Percentiles rank a stretch among this genome's conserved stretches.
These are phyloP conservation scores for Byssoonygena ceratinophila DNA, from an alignment of 2,329 filamentous ascomycete species.

Conservation along the genomic window DNA sequence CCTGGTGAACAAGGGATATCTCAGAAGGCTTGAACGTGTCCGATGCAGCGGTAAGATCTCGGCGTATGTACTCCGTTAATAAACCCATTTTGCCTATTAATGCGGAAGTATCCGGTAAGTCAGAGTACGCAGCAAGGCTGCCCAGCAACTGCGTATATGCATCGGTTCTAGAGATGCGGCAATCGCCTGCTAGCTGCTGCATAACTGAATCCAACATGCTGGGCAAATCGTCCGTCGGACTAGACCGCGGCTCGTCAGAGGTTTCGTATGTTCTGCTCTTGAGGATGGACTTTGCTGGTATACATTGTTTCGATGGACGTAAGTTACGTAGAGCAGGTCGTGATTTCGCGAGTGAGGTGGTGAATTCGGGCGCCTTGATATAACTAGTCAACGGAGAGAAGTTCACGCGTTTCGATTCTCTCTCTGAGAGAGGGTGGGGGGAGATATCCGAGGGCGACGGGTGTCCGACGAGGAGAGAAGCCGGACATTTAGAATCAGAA, in stretches of 20 bases:
- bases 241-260: slow-evolving; percentile 35
- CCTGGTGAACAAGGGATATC: slow-evolving; percentile 61
- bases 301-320: slow-evolving; percentile 43
- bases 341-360: slow-evolving; percentile 23
- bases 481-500: neutral
- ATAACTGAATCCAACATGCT: slow-evolving; percentile 78
- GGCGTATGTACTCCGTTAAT: slow-evolving; percentile 69
- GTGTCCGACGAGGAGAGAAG: slow-evolving; percentile 21
- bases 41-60: slow-evolving; percentile 61
- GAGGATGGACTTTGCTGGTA: slow-evolving; percentile 64
- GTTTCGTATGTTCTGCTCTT: slow-evolving; percentile 51
- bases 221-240: slow-evolving; percentile 51
- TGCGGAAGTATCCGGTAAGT: slow-evolving; percentile 62
- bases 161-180: slow-evolving; percentile 64
- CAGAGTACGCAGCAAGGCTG: slow-evolving; percentile 69
- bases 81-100: slow-evolving; percentile 65
- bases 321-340: slow-evolving; percentile 39
- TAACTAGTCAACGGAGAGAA: slow-evolving; percentile 51
- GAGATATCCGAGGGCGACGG: slow-evolving; percentile 44
- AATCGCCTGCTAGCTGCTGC: slow-evolving; percentile 65
- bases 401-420: slow-evolving; percentile 49
- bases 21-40: slow-evolving; percentile 48
- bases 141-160: slow-evolving; percentile 72
- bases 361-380: slow-evolving; percentile 37
- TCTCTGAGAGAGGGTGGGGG: slow-evolving; percentile 28